Conservation (phyloP, 106 monocot genomes). For the Vanilla planifolia region DNA sequence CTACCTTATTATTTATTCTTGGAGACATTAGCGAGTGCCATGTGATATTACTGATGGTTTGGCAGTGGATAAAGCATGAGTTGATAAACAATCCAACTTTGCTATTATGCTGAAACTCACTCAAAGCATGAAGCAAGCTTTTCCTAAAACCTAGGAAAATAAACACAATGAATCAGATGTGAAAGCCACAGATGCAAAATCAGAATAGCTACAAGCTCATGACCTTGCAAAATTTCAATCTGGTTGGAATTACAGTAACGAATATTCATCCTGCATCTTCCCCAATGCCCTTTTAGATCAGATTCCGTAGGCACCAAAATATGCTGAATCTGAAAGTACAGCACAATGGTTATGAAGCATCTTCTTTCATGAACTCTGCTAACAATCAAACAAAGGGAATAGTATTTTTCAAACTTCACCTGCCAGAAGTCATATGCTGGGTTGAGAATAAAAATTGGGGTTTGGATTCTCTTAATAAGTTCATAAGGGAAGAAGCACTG, state of each 20-base stretch:
- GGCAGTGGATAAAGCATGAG: conserved; percentile 89
- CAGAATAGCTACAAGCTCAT: background rate
- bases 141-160: conserved; percentile 49
- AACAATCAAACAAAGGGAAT: conserved; percentile 1
- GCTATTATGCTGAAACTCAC: conserved; percentile 29
- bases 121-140: conserved; percentile 46
- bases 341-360: background rate
- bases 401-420: conserved; percentile 35
- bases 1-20: conserved; percentile 76
- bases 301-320: conserved; percentile 54
- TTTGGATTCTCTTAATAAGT: conserved; percentile 56
- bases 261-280: conserved; percentile 60
- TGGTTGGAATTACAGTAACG: conserved; percentile 52
- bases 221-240: conserved; percentile 66
- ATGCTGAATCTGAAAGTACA: conserved; percentile 57
- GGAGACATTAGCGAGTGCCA: conserved; percentile 78
- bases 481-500: conserved; percentile 93
- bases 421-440: conserved; percentile 93
- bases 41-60: conserved; percentile 44
- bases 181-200: background rate
- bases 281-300: conserved; percentile 54
- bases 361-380: background rate
- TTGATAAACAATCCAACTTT: conserved; percentile 64
- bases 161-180: background rate
- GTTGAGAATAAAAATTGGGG: conserved; percentile 84